Evolutionary conservation across 306 rosid species (phyloP), one percentile per base, ranked within the genome.

Genomic region (Prunus dulcis): DNA sequence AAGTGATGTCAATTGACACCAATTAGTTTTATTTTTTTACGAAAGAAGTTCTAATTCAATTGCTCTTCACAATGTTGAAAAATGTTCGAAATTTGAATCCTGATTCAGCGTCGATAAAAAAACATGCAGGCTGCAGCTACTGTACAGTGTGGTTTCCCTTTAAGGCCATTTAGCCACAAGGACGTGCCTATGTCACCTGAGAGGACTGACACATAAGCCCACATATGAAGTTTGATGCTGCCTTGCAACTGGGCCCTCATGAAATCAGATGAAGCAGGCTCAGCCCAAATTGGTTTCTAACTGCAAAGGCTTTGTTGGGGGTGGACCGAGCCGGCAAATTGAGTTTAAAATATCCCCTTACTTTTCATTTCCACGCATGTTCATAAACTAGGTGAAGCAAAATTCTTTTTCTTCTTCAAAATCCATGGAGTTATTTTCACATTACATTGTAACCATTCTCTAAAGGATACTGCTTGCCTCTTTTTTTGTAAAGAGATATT

Each of bases 91-190:
- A 34, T 34, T 34, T 34, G 2, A 32, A 32, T 32, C 34, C 6
- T 6, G 1, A 32, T 32, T 32, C 6, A 5, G 6, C 6, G 6
- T 32, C 6, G 6, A 32, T 32, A 32, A 32, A 32, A 32, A 32
- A 34, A 5, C 38, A 34, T 34, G 38, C 38, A 34, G 38, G 43
- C 0, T 38, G 9, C 43, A 38, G 43, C 9, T 6, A 38, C 15
- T 11, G 32, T 15, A 23, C 64, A 32, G 38, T 32, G 6, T 32
- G 1, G 38, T 23, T 58, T 23, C 32, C 32, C 22, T 58, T 12
- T 78, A 87, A 0, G 91, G 86, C 89, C 91, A 83, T 69, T 80
- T 83, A 69, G 89, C 80, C 82, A 78, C 12, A 87, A 80, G 9
- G 89, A 69, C 87, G 81, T 84, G 78, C 81, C 83, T 9, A 89